A percentile compares a stretch with the other conserved stretches of the same genome.
Conservation (phyloP, 2,329 filamentous ascomycete species). For the Teratosphaeria destructans region DNA sequence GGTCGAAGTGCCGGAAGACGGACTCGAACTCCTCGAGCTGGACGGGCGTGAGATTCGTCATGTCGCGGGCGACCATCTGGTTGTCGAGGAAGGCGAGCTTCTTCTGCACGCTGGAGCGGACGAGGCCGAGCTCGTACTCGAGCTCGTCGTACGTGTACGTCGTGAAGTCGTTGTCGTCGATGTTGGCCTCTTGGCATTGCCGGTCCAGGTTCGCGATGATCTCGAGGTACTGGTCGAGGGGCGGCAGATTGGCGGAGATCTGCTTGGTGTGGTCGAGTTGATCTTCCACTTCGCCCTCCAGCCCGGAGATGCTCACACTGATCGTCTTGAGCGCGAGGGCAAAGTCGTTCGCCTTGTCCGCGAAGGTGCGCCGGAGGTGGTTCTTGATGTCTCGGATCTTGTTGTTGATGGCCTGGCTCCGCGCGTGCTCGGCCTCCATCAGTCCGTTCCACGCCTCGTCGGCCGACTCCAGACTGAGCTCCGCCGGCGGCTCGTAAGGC, state of each 20-base stretch:
- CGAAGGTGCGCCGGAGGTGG: constrained; percentile 79
- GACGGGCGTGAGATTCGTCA: constrained; percentile 97
- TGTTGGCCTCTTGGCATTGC: constrained; percentile 91
- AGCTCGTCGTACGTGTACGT: constrained; percentile 97
- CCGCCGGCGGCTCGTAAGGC: constrained; percentile 79
- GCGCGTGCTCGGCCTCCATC: constrained; percentile 72
- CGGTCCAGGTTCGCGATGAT: constrained; percentile 77
- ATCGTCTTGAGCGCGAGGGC: constrained; percentile 90
- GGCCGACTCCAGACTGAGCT: constrained; percentile 70
- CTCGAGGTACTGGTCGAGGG: constrained; percentile 81
- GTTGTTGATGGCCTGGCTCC: constrained; percentile 92
- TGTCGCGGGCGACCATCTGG: constrained; percentile 93
- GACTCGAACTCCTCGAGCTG: constrained; percentile 98
- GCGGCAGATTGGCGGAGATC: constrained; percentile 73
- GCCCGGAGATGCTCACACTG: constrained; percentile 86
- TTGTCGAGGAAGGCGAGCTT: constrained; percentile 96
- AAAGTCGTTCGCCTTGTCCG: constrained; percentile 97
- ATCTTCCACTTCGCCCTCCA: constrained; percentile 94
- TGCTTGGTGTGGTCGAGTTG: constrained; percentile 79
- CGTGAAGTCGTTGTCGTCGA: constrained; percentile 99
- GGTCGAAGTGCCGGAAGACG: constrained; percentile 95
- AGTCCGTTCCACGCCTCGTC: constrained; percentile 73
- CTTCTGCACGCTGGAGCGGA: constrained; percentile 86
- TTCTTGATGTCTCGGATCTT: constrained; percentile 99
- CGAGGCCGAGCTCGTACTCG: constrained; percentile 81